Percentiles rank a stretch among this genome's conserved stretches.
phyloP scores from a whole-genome alignment of 2,329 filamentous ascomycete species.

The Sporothrix humicola region DNA sequence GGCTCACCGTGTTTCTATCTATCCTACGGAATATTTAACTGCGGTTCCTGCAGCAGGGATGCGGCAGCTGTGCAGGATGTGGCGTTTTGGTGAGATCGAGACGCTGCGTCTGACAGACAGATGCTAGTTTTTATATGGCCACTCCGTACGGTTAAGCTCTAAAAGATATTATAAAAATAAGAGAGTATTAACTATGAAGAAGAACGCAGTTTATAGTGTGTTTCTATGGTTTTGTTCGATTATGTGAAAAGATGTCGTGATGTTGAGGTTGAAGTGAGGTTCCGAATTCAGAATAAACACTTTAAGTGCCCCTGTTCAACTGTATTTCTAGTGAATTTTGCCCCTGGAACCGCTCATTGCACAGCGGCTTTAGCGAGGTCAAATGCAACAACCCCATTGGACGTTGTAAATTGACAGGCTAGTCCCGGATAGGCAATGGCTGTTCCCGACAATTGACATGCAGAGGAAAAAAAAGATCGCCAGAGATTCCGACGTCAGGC shows the following conservation, averaged over 20 bases:
- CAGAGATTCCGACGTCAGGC: conserved; percentile 22
- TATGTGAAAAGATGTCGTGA: background rate
- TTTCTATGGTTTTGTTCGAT: background rate
- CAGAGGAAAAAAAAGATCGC: conserved; percentile 30
- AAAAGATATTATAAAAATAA: background rate
- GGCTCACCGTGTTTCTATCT: background rate
- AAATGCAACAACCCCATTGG: conserved; percentile 18
- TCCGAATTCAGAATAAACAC: background rate
- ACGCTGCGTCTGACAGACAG: background rate
- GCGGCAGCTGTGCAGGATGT: background rate
- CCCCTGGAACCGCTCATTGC: background rate
- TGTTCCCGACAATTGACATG: conserved; percentile 7
- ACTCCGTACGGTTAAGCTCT: too few species aligned
- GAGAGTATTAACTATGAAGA: too few species aligned
- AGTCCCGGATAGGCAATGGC: conserved; percentile 16
- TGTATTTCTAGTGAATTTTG: background rate
- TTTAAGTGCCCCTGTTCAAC: background rate
- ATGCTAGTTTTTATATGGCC: background rate
- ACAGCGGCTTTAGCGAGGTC: background rate
- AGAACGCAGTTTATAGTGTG: too few species aligned
- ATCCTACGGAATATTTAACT: background rate
- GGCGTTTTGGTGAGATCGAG: conserved; percentile 8
- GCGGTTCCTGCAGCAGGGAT: conserved; percentile 1
- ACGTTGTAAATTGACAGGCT: background rate
- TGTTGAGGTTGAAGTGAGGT: background rate